These are phyloP conservation scores for Pseudogymnoascus pannorum DNA, from an alignment of 2,329 filamentous ascomycete genomes.

Conservation along the genomic window DNA sequence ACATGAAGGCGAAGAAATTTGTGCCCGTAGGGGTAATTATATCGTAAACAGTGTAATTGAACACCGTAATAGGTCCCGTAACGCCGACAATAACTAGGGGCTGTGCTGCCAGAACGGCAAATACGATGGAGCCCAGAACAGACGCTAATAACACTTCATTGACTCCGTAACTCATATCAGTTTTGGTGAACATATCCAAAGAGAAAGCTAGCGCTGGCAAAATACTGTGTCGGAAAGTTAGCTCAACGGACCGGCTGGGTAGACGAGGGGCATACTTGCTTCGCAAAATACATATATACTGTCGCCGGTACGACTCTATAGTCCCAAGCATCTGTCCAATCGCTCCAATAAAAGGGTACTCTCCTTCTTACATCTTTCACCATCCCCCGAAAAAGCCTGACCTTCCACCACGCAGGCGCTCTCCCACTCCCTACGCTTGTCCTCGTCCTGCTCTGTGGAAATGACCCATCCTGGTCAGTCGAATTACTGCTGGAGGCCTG, in stretches of 20 bases:
- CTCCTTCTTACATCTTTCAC: conserved; percentile 67
- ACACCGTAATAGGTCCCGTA: conserved; percentile 85
- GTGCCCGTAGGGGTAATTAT: conserved; percentile 72
- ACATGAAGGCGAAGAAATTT: conserved; percentile 85
- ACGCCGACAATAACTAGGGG: conserved; percentile 88
- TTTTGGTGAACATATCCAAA: conserved; percentile 89
- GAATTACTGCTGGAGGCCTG: neutral
- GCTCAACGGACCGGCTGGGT: conserved; percentile 8
- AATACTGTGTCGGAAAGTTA: conserved; percentile 50
- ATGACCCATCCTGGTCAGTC: neutral
- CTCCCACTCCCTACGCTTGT: neutral
- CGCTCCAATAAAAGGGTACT: conserved; percentile 70
- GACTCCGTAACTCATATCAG: conserved; percentile 74
- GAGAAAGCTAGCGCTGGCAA: conserved; percentile 82
- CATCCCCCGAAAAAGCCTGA: conserved; percentile 72
- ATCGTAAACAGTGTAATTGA: conserved; percentile 90
- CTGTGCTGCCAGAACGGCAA: conserved; percentile 71
- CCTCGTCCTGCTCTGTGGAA: neutral
- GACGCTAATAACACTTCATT: conserved; percentile 87
- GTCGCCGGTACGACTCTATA: conserved; percentile 83
- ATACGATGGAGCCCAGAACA: conserved; percentile 75
- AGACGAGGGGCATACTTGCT: conserved; percentile 45
- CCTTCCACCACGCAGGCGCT: conserved; percentile 58
- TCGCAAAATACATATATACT: conserved; percentile 92
- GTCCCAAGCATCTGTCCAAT: conserved; percentile 84